phyloP scores from a whole-genome alignment of 495 filamentous ascomycete genomes.

The Talaromyces stipitatus region DNA sequence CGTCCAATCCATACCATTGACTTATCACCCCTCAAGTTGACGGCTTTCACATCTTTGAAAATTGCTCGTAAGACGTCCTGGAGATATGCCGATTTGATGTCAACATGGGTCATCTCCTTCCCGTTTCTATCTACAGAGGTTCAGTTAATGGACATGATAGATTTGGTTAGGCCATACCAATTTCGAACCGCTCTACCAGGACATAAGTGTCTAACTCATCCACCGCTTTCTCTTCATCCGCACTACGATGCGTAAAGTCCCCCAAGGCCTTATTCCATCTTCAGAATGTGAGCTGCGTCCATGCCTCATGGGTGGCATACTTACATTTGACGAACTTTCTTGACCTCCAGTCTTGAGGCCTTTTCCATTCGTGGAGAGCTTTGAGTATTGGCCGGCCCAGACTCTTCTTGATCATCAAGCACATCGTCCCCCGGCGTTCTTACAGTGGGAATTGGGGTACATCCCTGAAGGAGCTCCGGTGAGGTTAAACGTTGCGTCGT shows the following conservation, averaged over 20 bases:
- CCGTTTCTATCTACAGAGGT: conserved; percentile 15
- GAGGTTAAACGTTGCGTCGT: background rate
- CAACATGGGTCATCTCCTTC: conserved; percentile 16
- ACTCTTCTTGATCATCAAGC: background rate
- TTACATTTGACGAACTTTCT: background rate
- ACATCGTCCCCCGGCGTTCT: background rate
- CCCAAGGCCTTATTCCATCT: background rate
- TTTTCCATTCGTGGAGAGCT: background rate
- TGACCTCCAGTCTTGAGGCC: background rate
- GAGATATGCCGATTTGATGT: conserved; percentile 24
- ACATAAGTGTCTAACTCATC: background rate
- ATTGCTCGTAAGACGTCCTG: conserved; percentile 21
- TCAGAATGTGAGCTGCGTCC: background rate
- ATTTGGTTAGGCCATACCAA: background rate
- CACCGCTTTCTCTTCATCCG: background rate
- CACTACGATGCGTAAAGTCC: background rate
- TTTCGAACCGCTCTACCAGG: conserved; percentile 1
- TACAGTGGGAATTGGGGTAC: background rate
- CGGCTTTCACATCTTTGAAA: conserved; percentile 19
- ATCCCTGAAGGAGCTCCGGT: background rate
- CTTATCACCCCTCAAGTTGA: conserved; percentile 23
- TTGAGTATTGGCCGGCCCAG: background rate
- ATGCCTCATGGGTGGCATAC: background rate
- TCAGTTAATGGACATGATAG: background rate
- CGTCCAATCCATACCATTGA: conserved; percentile 8